Evolutionary conservation across 1,284 basidiomycete species (phyloP).

Genomic region (Puccinia triticina): DNA sequence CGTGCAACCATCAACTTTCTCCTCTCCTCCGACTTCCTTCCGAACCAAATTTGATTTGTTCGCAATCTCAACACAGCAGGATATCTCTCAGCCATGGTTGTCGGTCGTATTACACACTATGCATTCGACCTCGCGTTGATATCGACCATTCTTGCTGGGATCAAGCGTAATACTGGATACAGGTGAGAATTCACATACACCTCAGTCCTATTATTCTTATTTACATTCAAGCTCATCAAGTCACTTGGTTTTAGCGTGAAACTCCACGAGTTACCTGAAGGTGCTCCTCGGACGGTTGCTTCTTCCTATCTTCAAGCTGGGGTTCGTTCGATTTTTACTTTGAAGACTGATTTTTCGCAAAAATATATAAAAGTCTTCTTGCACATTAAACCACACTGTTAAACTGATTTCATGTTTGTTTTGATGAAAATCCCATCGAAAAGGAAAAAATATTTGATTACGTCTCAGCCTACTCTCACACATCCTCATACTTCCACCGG

Average conservation of each 20-base stretch:
- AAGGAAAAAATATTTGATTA: conserved; percentile 49
- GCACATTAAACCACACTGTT: not conserved
- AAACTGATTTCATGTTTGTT: not conserved
- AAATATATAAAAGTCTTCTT: not conserved
- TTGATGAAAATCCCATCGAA: not conserved
- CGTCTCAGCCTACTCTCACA: conserved; percentile 37
- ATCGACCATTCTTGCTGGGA: conserved; percentile 36
- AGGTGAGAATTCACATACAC: not conserved
- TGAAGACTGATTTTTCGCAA: too few species aligned
- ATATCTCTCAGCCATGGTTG: conserved; percentile 25
- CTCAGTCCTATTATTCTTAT: not conserved
- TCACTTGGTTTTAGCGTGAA: conserved; percentile 4
- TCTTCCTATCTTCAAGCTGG: conserved; percentile 36
- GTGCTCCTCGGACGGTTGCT: conserved; percentile 32
- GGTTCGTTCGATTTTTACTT: conserved; percentile 15
- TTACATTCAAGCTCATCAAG: not conserved
- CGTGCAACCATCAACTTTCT: not conserved
- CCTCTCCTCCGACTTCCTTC: not conserved
- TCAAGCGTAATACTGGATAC: conserved; percentile 40
- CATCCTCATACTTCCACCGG: conserved; percentile 36
- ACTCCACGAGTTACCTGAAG: conserved; percentile 37
- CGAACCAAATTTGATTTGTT: not conserved
- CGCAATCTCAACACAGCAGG: not conserved
- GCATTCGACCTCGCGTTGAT: conserved; percentile 41
- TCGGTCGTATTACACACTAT: conserved; percentile 44